A percentile compares a stretch with the other conserved stretches of the same genome.
Conservation (phyloP, 164 flowering plant genomes). For the Vitis vinifera region ASM3070453v1 NC_081806.1:6305001-6305500, state of each 20-base stretch:
- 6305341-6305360: constrained; percentile 26
- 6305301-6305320: constrained; percentile 21
- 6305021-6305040: no score
- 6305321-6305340: constrained; percentile 29
- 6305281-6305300: constrained; percentile 21
- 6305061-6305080: no score
- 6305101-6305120: not conserved
- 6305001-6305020: no score
- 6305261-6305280: constrained; percentile 15
- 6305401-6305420: no score
- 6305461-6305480: not conserved
- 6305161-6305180: constrained; percentile 1
- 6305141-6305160: not conserved
- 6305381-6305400: no score
- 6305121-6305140: not conserved
- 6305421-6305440: no score
- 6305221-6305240: constrained; percentile 34
- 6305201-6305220: constrained; percentile 14
- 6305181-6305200: constrained; percentile 14
- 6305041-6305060: no score
- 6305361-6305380: constrained; percentile 1
- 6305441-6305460: no score
- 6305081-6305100: not conserved
- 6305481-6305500: not conserved
- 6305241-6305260: constrained; percentile 23